Conservation (phyloP, 805 yeast species). For the Metschnikowia amazonensis region DNA sequence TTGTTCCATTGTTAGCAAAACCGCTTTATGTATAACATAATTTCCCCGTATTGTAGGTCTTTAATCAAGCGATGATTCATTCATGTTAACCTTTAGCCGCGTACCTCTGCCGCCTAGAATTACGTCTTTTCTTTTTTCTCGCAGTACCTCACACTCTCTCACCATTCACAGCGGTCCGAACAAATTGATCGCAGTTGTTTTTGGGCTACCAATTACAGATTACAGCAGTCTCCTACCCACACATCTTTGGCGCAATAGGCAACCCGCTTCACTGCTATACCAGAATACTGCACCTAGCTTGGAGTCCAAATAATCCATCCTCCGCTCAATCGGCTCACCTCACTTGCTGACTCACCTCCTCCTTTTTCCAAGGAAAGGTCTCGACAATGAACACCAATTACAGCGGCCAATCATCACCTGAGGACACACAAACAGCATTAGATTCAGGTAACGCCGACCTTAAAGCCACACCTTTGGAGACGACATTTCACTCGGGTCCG, state of each 20-base stretch:
- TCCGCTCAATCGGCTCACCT: background rate
- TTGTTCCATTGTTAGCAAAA: background rate
- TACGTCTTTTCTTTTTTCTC: constrained; percentile 6
- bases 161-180: constrained; percentile 3
- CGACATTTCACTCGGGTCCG: constrained; percentile 6
- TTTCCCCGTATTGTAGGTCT: background rate
- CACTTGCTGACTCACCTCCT: constrained; percentile 7
- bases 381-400: constrained; percentile 14
- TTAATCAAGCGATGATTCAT: background rate
- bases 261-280: background rate
- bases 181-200: constrained; percentile 5
- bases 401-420: constrained; percentile 7
- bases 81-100: background rate
- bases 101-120: constrained; percentile 2
- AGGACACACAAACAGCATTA: constrained; percentile 8
- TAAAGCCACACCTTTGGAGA: constrained; percentile 1
- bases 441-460: constrained; percentile 2
- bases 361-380: constrained; percentile 3
- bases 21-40: background rate
- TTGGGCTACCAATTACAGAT: background rate
- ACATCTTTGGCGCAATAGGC: background rate
- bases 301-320: background rate
- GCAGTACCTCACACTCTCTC: constrained; percentile 4
- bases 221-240: background rate
- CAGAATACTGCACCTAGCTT: background rate